Conservation (phyloP, 179 eudicot genomes). For the Drosera spatulata region DNA sequence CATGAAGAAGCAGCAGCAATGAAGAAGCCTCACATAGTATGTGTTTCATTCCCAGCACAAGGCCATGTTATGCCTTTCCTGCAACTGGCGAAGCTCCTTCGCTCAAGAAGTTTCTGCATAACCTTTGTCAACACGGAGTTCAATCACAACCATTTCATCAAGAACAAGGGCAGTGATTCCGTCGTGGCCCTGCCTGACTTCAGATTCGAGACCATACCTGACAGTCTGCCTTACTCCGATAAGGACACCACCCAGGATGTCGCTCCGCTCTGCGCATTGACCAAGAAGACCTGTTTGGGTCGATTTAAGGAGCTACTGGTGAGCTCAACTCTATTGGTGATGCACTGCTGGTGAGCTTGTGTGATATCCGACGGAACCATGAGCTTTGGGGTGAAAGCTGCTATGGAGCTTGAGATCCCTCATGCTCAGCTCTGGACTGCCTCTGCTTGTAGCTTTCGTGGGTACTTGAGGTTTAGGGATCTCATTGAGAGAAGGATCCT, state of each 20-base stretch:
- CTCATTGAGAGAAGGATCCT: constrained; percentile 8
- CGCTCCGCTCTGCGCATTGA: constrained; percentile 1
- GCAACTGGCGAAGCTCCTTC: constrained; percentile 28
- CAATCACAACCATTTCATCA: too few species aligned
- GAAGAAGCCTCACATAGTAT: constrained; percentile 14
- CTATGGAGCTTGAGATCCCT: constrained; percentile 9
- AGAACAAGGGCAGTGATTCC: constrained; percentile 14
- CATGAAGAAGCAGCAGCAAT: background rate
- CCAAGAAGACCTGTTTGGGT: background rate
- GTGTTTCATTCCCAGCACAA: constrained; percentile 25
- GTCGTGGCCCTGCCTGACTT: constrained; percentile 18
- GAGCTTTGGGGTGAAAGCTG: constrained; percentile 8
- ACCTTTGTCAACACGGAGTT: constrained; percentile 22
- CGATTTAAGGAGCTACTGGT: constrained; percentile 3
- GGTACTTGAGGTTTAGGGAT: constrained; percentile 5
- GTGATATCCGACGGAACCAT: constrained; percentile 11
- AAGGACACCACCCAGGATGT: constrained; percentile 6
- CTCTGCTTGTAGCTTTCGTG: constrained; percentile 16
- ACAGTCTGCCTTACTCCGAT: constrained; percentile 24
- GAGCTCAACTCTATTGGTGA: background rate
- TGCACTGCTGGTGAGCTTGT: constrained; percentile 6
- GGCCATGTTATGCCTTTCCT: constrained; percentile 23
- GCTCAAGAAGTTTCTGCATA: constrained; percentile 23
- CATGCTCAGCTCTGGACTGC: constrained; percentile 16
- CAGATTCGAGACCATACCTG: constrained; percentile 27